These are phyloP conservation scores for Neolecta irregularis DNA, from an alignment of 1,139 yeast species.

Conservation along the genomic window DNA sequence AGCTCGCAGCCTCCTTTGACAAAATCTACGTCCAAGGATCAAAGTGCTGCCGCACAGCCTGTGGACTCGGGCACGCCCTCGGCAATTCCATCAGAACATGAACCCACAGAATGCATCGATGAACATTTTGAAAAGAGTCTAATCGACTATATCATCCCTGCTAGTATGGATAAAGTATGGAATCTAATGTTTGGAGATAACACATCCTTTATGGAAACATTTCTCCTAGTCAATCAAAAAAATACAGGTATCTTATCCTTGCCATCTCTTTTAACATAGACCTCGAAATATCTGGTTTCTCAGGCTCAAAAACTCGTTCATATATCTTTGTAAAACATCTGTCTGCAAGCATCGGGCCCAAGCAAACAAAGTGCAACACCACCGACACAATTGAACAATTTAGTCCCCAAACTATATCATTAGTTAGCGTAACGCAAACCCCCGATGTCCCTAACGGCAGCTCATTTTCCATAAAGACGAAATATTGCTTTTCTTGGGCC, in stretches of 20 bases:
- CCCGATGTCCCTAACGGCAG: slow-evolving; percentile 96
- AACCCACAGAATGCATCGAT: slow-evolving; percentile 35
- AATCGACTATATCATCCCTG: slow-evolving; percentile 43
- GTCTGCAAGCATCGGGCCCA: slow-evolving; percentile 78
- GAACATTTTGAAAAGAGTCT: slow-evolving; percentile 43
- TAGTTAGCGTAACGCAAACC: slow-evolving; percentile 55
- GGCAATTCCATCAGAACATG: slow-evolving; percentile 42
- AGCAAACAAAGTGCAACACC: slow-evolving; percentile 72
- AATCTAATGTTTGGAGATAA: slow-evolving; percentile 61
- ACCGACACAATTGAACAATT: slow-evolving; percentile 54
- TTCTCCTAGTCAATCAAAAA: slow-evolving; percentile 49
- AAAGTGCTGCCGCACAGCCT: slow-evolving; percentile 2
- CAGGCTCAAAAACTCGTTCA: slow-evolving; percentile 29
- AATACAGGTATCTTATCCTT: slow-evolving; percentile 63
- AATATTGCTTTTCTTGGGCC: slow-evolving; percentile 58
- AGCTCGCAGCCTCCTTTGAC: background rate
- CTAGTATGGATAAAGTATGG: slow-evolving; percentile 71
- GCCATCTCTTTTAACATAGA: no score
- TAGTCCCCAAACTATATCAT: slow-evolving; percentile 42
- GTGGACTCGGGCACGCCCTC: slow-evolving; percentile 14
- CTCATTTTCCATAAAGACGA: slow-evolving; percentile 60
- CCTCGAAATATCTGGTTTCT: slow-evolving; percentile 36
- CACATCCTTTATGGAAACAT: slow-evolving; percentile 37
- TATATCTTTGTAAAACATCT: slow-evolving; percentile 56
- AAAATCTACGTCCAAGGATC: slow-evolving; percentile 2